phyloP scores from a whole-genome alignment of 805 yeast species.

The Lipomyces chichibuensis region DNA sequence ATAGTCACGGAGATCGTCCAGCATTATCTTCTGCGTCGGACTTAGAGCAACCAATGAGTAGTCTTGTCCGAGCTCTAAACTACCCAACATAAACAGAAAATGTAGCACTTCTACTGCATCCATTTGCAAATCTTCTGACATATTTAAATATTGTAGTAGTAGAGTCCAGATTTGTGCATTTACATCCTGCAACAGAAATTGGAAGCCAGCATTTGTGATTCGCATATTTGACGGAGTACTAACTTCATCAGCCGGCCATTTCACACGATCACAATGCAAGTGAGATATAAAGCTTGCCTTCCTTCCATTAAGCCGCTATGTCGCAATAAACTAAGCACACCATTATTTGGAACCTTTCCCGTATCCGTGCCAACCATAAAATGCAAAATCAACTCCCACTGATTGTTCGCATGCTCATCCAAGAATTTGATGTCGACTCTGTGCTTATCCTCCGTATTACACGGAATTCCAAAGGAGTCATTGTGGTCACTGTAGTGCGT shows the following conservation, averaged over 20 bases:
- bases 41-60: constrained; percentile 72
- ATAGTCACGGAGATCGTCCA: constrained; percentile 86
- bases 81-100: constrained; percentile 90
- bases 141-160: constrained; percentile 79
- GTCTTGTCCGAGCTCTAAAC: constrained; percentile 86
- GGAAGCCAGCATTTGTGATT: constrained; percentile 92
- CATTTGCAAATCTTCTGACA: constrained; percentile 83
- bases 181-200: constrained; percentile 87
- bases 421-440: constrained; percentile 66
- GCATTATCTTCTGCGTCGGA: constrained; percentile 80
- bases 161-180: constrained; percentile 95
- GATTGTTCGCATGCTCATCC: constrained; percentile 77
- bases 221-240: constrained; percentile 49
- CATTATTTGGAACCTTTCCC: constrained; percentile 69
- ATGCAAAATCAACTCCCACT: constrained; percentile 95
- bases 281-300: constrained; percentile 21
- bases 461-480: constrained; percentile 76
- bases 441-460: constrained; percentile 58
- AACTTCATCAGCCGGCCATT: constrained; percentile 7
- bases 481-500: constrained; percentile 46
- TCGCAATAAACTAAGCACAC: constrained; percentile 73
- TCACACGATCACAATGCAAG: constrained; percentile 3
- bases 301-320: constrained; percentile 86
- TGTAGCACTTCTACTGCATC: constrained; percentile 95
- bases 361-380: constrained; percentile 95